phyloP scores from a whole-genome alignment of 2,329 filamentous ascomycete genomes.

The Alternaria incomplexa region DNA sequence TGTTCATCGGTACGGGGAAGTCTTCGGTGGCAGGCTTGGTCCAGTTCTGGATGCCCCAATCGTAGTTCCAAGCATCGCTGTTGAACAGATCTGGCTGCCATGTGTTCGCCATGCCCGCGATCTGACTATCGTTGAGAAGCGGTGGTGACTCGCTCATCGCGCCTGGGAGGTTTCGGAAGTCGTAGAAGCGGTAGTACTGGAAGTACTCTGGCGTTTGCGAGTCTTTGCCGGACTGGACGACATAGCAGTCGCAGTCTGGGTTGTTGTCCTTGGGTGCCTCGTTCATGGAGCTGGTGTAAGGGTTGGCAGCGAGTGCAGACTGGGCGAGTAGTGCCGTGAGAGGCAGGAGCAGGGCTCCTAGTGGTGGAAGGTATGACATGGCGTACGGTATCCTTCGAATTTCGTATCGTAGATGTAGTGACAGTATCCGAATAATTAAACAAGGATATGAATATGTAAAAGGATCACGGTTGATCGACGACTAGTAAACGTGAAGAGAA shows the following conservation, averaged over 20 bases:
- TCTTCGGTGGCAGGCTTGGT: conserved; percentile 46
- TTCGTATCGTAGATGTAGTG: not conserved
- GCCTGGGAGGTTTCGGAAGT: conserved; percentile 54
- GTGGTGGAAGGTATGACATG: conserved; percentile 25
- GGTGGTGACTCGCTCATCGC: conserved; percentile 35
- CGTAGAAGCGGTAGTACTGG: conserved; percentile 59
- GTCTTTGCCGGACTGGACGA: conserved; percentile 51
- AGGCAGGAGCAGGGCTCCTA: conserved; percentile 33
- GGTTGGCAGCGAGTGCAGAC: conserved; percentile 26
- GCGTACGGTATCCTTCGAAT: not conserved
- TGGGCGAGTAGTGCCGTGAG: conserved; percentile 31
- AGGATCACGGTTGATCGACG: conserved; percentile 5
- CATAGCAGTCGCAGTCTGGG: conserved; percentile 55
- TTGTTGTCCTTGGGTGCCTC: conserved; percentile 43
- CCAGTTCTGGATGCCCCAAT: conserved; percentile 55
- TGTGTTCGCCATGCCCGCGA: conserved; percentile 23
- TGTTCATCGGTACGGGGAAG: conserved; percentile 52
- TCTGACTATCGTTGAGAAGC: conserved; percentile 31
- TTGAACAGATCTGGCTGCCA: conserved; percentile 49
- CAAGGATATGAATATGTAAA: conserved; percentile 6
- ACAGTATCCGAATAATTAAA: conserved; percentile 2
- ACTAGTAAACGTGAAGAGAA: conserved; percentile 8
- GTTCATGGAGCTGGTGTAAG: conserved; percentile 38
- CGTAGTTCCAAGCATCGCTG: conserved; percentile 43
- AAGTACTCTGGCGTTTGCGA: conserved; percentile 52